Conservation (phyloP, 352 stramenopile species). For the Pythium phragmitis region DNA sequence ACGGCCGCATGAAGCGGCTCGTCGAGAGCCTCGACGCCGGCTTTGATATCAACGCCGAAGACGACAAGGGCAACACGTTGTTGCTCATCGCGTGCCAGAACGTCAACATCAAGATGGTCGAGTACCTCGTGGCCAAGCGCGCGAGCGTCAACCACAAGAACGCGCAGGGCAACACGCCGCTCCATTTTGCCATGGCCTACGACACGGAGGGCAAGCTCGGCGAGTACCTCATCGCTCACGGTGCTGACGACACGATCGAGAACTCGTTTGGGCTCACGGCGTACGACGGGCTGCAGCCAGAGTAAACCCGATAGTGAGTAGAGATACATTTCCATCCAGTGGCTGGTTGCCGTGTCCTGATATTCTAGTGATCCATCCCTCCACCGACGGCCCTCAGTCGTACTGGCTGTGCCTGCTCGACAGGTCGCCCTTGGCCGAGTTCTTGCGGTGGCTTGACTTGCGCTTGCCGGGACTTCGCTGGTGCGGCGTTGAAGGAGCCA, state of each 20-base stretch:
- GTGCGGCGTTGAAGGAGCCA: neutral
- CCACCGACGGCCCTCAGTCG: no score
- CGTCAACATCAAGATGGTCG: constrained; percentile 87
- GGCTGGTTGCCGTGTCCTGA: no score
- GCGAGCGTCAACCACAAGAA: constrained; percentile 93
- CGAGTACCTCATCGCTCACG: constrained; percentile 81
- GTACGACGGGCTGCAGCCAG: constrained; percentile 89
- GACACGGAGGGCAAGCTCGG: constrained; percentile 34
- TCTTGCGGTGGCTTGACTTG: constrained; percentile 5
- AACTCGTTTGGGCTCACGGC: constrained; percentile 92
- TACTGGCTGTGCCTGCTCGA: neutral
- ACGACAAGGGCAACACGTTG: constrained; percentile 93
- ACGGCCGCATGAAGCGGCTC: constrained; percentile 87
- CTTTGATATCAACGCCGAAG: constrained; percentile 87
- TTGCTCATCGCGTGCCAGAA: constrained; percentile 90
- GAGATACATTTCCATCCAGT: neutral
- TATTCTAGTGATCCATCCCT: no score
- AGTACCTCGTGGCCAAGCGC: constrained; percentile 81
- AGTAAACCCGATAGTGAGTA: constrained; percentile 30
- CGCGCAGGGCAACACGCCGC: constrained; percentile 88
- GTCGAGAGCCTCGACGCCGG: constrained; percentile 89
- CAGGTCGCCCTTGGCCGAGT: constrained; percentile 3
- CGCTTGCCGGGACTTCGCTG: neutral
- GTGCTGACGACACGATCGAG: constrained; percentile 92
- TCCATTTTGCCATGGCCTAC: constrained; percentile 95